A percentile compares a stretch with the other conserved stretches of the same genome.
phyloP scores from a whole-genome alignment of 208 protist genomes.

The Wallacemonas rigidus region DNA sequence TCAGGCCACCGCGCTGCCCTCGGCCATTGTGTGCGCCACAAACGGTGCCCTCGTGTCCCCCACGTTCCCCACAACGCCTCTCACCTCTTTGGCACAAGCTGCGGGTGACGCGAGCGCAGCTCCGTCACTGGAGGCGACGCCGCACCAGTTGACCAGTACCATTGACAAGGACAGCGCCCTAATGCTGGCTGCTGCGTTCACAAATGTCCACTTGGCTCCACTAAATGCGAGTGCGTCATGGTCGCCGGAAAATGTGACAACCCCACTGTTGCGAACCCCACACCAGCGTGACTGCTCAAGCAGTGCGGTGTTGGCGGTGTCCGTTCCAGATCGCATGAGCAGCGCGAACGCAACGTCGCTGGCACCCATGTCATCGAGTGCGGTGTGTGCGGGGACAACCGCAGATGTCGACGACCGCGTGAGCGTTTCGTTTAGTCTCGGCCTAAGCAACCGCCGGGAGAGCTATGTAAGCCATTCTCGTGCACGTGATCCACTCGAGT shows the following conservation, averaged over 20 bases:
- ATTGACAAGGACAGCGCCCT: conserved; percentile 10
- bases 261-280: background rate
- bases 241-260: background rate
- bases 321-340: background rate
- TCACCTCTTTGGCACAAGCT: background rate
- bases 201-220: background rate
- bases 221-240: background rate
- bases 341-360: background rate
- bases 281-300: background rate
- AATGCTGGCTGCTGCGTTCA: background rate
- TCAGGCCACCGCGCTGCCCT: background rate
- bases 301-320: background rate
- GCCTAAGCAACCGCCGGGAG: background rate
- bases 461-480: background rate
- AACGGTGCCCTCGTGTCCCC: background rate
- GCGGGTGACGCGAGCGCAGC: no score
- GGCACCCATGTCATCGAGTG: background rate
- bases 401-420: background rate
- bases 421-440: conserved; percentile 1
- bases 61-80: background rate
- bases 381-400: background rate
- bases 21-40: background rate
- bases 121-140: background rate
- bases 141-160: background rate
- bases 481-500: conserved; percentile 1